Evolutionary conservation across 139 green algal species (phyloP).

Genomic region (Chlamydomonas applanata): DNA sequence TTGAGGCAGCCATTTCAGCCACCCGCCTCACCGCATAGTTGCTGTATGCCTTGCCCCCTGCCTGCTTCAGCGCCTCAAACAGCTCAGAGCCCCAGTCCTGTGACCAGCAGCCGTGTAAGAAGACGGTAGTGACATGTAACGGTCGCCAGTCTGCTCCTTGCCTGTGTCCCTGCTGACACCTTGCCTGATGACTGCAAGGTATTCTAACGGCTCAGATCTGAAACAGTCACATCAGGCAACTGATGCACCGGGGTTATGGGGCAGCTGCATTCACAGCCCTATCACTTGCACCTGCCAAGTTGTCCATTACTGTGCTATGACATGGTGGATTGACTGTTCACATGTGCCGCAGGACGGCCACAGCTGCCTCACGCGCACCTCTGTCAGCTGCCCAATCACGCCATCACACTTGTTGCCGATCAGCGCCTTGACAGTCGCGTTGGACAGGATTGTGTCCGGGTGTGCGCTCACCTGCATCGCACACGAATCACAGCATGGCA

Average conservation of each 20-base stretch:
- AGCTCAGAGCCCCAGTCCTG: constrained; percentile 88
- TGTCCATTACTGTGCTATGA: background rate
- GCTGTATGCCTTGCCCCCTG: constrained; percentile 87
- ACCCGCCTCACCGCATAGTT: constrained; percentile 93
- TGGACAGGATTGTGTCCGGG: constrained; percentile 84
- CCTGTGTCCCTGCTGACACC: background rate
- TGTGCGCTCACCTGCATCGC: constrained; percentile 48
- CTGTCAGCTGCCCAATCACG: constrained; percentile 96
- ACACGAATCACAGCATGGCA: too few relatives aligned
- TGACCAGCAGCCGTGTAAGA: background rate
- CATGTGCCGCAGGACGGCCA: background rate
- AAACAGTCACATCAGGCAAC: too few relatives aligned
- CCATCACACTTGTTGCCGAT: constrained; percentile 91
- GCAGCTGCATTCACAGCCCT: too few relatives aligned
- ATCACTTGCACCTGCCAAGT: too few relatives aligned
- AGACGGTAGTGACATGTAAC: background rate
- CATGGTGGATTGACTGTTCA: background rate
- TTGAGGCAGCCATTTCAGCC: too few relatives aligned
- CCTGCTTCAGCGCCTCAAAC: constrained; percentile 83
- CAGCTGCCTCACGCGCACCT: constrained; percentile 62
- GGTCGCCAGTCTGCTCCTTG: too few relatives aligned
- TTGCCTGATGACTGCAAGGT: too few relatives aligned
- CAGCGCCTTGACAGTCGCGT: constrained; percentile 82
- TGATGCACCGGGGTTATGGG: too few relatives aligned
- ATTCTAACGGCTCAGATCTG: too few relatives aligned